Percentiles rank a stretch among this genome's conserved stretches.
Evolutionary conservation across 1,284 basidiomycete genomes (phyloP).

Genomic region (Trichosporon coremiiforme): DNA sequence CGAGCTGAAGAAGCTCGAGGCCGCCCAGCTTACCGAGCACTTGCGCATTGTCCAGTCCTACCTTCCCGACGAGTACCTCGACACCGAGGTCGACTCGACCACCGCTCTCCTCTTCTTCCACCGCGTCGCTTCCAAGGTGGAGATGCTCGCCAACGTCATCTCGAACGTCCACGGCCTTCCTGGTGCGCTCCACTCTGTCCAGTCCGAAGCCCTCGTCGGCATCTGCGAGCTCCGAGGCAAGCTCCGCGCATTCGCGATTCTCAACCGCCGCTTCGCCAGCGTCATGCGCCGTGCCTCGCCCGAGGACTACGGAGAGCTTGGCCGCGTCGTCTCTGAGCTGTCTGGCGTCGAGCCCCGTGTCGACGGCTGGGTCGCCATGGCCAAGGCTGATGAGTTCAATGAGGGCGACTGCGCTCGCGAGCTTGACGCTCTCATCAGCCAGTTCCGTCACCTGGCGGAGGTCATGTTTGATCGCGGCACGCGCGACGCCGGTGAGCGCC

Average conservation of each 20-base stretch:
- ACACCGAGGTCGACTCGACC: conserved; percentile 81
- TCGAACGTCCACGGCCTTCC: conserved; percentile 79
- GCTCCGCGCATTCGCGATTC: conserved; percentile 72
- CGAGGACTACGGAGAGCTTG: conserved; percentile 79
- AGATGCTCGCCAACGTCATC: conserved; percentile 77
- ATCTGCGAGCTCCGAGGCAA: conserved; percentile 88
- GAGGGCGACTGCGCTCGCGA: conserved; percentile 90
- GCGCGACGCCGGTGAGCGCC: conserved; percentile 82
- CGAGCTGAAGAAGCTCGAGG: conserved; percentile 80
- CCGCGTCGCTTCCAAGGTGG: conserved; percentile 77
- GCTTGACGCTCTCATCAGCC: conserved; percentile 77
- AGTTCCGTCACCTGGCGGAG: conserved; percentile 86
- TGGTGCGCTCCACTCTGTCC: conserved; percentile 73
- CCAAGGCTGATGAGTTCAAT: conserved; percentile 83
- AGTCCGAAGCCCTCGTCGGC: conserved; percentile 78
- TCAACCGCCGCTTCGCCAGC: conserved; percentile 84
- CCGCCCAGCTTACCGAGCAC: conserved; percentile 75
- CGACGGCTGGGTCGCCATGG: conserved; percentile 82
- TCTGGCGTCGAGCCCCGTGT: conserved; percentile 85
- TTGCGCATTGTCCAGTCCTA: conserved; percentile 70
- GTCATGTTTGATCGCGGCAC: conserved; percentile 77
- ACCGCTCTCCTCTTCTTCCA: conserved; percentile 88
- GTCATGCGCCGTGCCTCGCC: conserved; percentile 76
- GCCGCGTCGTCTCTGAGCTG: conserved; percentile 80
- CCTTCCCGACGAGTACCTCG: conserved; percentile 78